phyloP scores from a whole-genome alignment of 768 basidiomycete genomes.

The Royoungia palumana region DNA sequence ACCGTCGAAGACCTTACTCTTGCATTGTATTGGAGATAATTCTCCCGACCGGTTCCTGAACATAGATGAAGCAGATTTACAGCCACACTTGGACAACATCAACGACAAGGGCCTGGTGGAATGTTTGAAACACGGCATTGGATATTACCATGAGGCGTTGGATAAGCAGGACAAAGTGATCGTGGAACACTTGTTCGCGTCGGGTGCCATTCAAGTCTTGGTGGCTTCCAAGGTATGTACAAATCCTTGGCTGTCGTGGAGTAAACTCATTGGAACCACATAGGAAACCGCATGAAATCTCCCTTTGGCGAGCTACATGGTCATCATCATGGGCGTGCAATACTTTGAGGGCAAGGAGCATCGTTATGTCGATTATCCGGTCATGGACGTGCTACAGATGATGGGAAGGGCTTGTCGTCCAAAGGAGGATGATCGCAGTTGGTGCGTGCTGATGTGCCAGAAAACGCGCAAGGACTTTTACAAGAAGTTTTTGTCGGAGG shows the following conservation, averaged over 20 bases:
- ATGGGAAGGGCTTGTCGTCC: conserved; percentile 98
- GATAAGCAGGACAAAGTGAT: conserved; percentile 91
- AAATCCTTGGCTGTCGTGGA: background rate
- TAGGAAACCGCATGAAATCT: conserved; percentile 96
- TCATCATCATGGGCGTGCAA: conserved; percentile 98
- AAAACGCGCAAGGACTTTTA: conserved; percentile 98
- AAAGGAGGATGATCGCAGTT: conserved; percentile 79
- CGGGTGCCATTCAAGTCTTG: conserved; percentile 91
- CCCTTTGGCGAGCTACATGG: conserved; percentile 94
- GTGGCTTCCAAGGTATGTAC: conserved; percentile 82
- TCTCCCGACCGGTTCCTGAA: conserved; percentile 86
- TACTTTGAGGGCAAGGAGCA: conserved; percentile 96
- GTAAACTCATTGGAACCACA: background rate
- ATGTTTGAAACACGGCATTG: conserved; percentile 84
- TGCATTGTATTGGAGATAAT: conserved; percentile 86
- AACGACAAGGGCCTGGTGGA: conserved; percentile 73
- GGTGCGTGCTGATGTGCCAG: conserved; percentile 96
- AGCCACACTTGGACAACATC: conserved; percentile 85
- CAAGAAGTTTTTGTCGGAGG: conserved; percentile 96
- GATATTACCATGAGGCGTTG: conserved; percentile 93
- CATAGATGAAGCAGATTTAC: conserved; percentile 75
- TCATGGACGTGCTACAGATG: conserved; percentile 99
- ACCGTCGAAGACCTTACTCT: conserved; percentile 89
- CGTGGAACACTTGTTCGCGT: conserved; percentile 87
- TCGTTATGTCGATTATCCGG: conserved; percentile 95